These are phyloP conservation scores for Exophiala aquamarina DNA, from an alignment of 2,329 filamentous ascomycete genomes.

Conservation along the genomic window DNA sequence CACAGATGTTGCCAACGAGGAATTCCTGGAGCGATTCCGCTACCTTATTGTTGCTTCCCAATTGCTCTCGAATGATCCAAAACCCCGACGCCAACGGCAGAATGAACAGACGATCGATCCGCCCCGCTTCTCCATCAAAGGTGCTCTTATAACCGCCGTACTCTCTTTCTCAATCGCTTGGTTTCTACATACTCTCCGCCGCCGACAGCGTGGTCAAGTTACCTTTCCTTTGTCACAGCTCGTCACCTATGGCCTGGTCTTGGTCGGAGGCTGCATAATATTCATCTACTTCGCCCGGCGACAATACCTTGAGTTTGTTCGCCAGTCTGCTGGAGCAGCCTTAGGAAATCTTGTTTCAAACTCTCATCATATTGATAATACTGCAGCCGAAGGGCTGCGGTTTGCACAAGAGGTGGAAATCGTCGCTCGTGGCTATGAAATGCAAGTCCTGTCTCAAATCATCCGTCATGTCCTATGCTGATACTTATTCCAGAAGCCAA, in stretches of 20 bases:
- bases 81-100: constrained; percentile 29
- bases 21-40: constrained; percentile 88
- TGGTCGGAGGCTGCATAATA: constrained; percentile 11
- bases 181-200: constrained; percentile 68
- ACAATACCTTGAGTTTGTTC: constrained; percentile 77
- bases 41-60: constrained; percentile 93
- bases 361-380: constrained; percentile 78
- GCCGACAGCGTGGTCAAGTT: constrained; percentile 52
- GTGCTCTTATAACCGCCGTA: constrained; percentile 64
- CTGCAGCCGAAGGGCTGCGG: constrained; percentile 71
- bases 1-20: constrained; percentile 50
- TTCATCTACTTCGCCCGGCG: constrained; percentile 61
- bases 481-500: constrained; percentile 65
- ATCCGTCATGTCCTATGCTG: constrained; percentile 12
- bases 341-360: constrained; percentile 68
- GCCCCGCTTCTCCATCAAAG: constrained; percentile 46
- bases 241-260: constrained; percentile 38
- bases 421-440: constrained; percentile 83
- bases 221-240: constrained; percentile 43
- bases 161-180: constrained; percentile 64
- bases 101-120: constrained; percentile 15
- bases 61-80: constrained; percentile 71
- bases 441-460: constrained; percentile 37
- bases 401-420: constrained; percentile 95
- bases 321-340: constrained; percentile 70